Conservation (phyloP, 1,284 basidiomycete genomes). For the Inonotus obliquus region DNA sequence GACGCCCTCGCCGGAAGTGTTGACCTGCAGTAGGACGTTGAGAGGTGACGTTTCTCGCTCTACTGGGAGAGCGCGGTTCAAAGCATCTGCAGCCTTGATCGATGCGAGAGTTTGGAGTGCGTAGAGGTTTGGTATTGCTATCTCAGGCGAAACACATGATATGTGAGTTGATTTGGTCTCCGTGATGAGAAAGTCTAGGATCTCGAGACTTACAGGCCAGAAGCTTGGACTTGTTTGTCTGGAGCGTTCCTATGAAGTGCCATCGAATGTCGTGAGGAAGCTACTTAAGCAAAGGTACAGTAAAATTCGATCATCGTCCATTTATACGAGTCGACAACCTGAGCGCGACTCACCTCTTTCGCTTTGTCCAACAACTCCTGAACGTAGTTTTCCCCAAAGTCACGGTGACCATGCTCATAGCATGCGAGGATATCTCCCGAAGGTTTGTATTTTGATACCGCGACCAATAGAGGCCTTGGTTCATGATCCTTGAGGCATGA, state of each 20-base stretch:
- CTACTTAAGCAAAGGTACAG: conserved; percentile 34
- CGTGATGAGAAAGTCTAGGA: not conserved
- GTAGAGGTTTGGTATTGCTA: conserved; percentile 87
- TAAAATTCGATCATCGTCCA: not conserved
- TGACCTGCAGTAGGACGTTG: conserved; percentile 86
- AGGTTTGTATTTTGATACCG: conserved; percentile 95
- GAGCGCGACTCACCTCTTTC: conserved; percentile 48
- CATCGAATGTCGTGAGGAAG: conserved; percentile 83
- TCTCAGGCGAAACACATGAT: not conserved
- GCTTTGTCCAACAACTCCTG: conserved; percentile 94
- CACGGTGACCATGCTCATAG: conserved; percentile 74
- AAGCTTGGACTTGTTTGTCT: conserved; percentile 92
- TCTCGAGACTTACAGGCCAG: conserved; percentile 64
- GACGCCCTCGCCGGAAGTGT: conserved; percentile 87
- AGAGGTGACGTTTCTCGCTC: conserved; percentile 47
- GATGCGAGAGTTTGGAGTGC: conserved; percentile 91
- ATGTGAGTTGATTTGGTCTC: too few species aligned
- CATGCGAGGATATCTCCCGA: conserved; percentile 82
- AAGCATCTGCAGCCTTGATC: conserved; percentile 73
- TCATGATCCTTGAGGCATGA: conserved; percentile 22
- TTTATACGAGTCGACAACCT: not conserved
- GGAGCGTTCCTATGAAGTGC: conserved; percentile 96
- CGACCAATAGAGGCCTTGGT: conserved; percentile 54
- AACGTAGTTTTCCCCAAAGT: conserved; percentile 98
- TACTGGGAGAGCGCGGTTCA: conserved; percentile 73